These are phyloP conservation scores for Schizochytrium sp. DNA, from an alignment of 108 stramenopile species.

Conservation along the genomic window DNA sequence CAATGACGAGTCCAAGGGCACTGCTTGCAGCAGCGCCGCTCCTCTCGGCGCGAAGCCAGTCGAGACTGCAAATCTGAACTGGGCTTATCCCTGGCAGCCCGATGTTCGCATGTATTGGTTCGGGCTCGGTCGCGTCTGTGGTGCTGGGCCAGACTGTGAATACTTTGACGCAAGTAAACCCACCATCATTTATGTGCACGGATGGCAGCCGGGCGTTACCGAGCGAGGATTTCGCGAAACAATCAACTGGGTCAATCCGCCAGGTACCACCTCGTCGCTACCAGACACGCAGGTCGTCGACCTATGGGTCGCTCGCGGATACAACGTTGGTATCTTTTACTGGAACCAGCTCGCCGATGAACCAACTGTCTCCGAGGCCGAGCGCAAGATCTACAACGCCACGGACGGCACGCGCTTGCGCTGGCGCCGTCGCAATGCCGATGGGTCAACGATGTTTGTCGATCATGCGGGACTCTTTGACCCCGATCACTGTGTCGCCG, in stretches of 20 bases:
- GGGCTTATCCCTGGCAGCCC: background rate
- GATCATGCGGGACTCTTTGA: background rate
- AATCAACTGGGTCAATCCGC: background rate
- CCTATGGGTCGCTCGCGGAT: background rate
- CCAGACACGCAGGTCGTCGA: background rate
- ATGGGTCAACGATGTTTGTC: background rate
- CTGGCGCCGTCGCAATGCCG: background rate
- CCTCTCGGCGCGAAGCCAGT: background rate
- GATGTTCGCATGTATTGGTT: background rate
- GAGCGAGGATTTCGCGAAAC: background rate
- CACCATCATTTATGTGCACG: background rate
- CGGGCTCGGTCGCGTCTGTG: background rate
- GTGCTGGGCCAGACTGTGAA: background rate
- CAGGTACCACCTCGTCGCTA: background rate
- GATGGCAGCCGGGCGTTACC: background rate
- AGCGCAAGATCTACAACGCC: background rate
- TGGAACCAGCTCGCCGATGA: background rate
- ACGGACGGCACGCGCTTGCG: background rate
- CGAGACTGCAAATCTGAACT: background rate
- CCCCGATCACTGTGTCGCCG: background rate
- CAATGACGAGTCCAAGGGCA: background rate
- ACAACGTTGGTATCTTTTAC: background rate
- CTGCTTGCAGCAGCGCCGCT: too few species aligned
- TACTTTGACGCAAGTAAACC: background rate
- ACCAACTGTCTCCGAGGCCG: background rate